phyloP scores from a whole-genome alignment of 805 yeast species.

The Wickerhamiella occidentalis region DNA sequence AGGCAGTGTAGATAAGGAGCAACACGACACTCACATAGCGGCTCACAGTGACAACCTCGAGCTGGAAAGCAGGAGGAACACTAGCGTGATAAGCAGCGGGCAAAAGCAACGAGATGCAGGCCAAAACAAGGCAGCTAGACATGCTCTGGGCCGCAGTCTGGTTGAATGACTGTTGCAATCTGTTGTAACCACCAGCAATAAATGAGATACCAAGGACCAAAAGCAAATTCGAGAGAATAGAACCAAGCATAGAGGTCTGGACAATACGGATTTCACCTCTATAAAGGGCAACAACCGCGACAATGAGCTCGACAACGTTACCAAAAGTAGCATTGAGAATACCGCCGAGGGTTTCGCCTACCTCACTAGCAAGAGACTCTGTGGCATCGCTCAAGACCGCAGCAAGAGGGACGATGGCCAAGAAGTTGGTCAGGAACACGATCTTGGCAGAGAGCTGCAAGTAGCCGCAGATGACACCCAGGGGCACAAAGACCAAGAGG shows the following conservation, averaged over 20 bases:
- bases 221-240: constrained; percentile 75
- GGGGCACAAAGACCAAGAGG: constrained; percentile 71
- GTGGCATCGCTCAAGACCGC: constrained; percentile 84
- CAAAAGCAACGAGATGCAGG: constrained; percentile 75
- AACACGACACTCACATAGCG: constrained; percentile 77
- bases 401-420: constrained; percentile 88
- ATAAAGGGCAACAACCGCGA: constrained; percentile 74
- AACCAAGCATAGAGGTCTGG: constrained; percentile 95
- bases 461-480: constrained; percentile 67
- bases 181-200: constrained; percentile 78
- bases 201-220: constrained; percentile 94
- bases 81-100: constrained; percentile 91
- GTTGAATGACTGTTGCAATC: constrained; percentile 78
- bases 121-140: constrained; percentile 85
- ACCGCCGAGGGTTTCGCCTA: constrained; percentile 90
- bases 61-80: constrained; percentile 30
- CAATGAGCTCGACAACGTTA: constrained; percentile 94
- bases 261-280: constrained; percentile 86
- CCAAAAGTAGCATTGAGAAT: constrained; percentile 94
- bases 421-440: constrained; percentile 63
- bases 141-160: constrained; percentile 97
- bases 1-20: constrained; percentile 63
- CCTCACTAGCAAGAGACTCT: constrained; percentile 76
- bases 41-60: constrained; percentile 55
- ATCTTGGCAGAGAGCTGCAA: constrained; percentile 41